Conservation (phyloP, 139 green algal species). For the Eudorina sp. region DNA sequence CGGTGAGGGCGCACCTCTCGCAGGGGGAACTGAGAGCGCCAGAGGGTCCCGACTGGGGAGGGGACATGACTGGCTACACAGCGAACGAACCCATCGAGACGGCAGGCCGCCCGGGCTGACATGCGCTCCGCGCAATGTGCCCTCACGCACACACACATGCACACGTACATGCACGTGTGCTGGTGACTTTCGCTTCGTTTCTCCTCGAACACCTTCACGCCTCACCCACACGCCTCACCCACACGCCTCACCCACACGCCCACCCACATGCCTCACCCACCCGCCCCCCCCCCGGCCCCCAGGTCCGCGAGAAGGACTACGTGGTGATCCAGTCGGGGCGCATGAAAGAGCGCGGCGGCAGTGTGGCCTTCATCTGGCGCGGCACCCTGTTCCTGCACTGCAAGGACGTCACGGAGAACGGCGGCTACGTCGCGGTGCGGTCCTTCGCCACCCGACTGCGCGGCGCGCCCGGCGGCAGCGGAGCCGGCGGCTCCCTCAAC, state of each 20-base stretch:
- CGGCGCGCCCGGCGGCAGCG: slow-evolving; percentile 30
- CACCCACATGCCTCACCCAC: not conserved
- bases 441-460: slow-evolving; percentile 53
- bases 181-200: no score
- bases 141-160: not conserved
- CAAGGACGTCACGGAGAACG: slow-evolving; percentile 67
- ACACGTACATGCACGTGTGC: no score
- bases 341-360: slow-evolving; percentile 70
- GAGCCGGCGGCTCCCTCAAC: slow-evolving; percentile 27
- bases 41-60: no score
- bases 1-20: not conserved
- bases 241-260: not conserved
- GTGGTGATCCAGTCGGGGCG: slow-evolving; percentile 76
- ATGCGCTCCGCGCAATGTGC: no score
- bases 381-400: slow-evolving; percentile 83
- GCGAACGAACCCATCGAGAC: no score
- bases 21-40: not conserved
- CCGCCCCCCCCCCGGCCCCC: not conserved
- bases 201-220: no score
- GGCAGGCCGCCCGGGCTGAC: no score
- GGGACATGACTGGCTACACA: no score
- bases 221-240: no score
- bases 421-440: slow-evolving; percentile 77
- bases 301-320: slow-evolving; percentile 58
- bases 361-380: slow-evolving; percentile 84